These are phyloP conservation scores for Amyloporia xantha DNA, from an alignment of 768 basidiomycete species.

Conservation along the genomic window DNA sequence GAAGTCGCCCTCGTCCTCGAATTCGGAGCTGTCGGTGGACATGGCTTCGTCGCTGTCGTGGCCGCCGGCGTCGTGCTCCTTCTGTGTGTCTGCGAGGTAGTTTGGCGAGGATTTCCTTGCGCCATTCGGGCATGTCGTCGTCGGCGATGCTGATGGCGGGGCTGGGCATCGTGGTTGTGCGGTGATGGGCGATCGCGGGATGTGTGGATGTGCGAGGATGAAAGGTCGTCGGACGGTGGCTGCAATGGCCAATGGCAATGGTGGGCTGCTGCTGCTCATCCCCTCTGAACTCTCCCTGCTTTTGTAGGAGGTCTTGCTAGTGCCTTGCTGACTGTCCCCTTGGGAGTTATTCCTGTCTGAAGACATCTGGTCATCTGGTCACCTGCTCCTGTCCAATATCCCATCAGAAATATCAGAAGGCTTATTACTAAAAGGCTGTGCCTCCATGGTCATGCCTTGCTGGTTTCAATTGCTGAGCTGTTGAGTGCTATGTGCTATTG, in stretches of 20 bases:
- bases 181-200: not conserved
- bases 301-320: too few relatives aligned
- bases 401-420: not conserved
- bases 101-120: not conserved
- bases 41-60: slow-evolving; percentile 2
- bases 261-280: too few relatives aligned
- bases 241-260: too few relatives aligned
- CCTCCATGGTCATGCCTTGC: not conserved
- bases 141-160: not conserved
- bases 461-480: not conserved
- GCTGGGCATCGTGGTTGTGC: not conserved
- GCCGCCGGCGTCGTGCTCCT: not conserved
- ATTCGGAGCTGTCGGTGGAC: slow-evolving; percentile 8
- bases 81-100: not conserved
- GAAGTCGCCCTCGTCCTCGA: not conserved
- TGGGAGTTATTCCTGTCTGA: too few relatives aligned
- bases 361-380: too few relatives aligned
- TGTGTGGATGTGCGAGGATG: not conserved
- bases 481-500: not conserved
- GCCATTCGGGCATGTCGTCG: not conserved
- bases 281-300: too few relatives aligned
- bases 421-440: not conserved
- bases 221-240: too few relatives aligned
- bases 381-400: too few relatives aligned
- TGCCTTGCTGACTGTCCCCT: too few relatives aligned